Evolutionary conservation across 2,329 filamentous ascomycete genomes (phyloP).

Genomic region (Fusarium subtropicale): DNA sequence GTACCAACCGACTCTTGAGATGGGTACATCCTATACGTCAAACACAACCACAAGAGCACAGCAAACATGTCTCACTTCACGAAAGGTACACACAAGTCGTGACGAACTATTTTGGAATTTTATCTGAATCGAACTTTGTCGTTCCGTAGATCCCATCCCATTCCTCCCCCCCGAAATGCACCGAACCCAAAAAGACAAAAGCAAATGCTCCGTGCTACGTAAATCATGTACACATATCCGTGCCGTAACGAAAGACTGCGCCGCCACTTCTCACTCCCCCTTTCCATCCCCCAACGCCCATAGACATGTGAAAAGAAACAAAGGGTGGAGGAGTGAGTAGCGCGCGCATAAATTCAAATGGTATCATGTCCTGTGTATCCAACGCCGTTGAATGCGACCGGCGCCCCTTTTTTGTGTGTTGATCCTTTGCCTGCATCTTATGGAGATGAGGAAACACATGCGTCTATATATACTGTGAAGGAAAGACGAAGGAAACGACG

Average conservation of each 20-base stretch:
- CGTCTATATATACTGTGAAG: conserved; percentile 33
- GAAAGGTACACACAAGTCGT: conserved; percentile 10
- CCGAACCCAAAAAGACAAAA: conserved; percentile 28
- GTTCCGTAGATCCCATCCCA: conserved; percentile 24
- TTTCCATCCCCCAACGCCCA: not conserved
- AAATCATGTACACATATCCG: conserved; percentile 21
- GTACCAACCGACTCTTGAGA: not conserved
- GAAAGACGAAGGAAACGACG: conserved; percentile 32
- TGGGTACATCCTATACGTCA: not conserved
- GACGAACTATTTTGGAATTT: conserved; percentile 24
- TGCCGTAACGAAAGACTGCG: conserved; percentile 20
- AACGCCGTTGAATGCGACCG: conserved; percentile 47
- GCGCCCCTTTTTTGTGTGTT: conserved; percentile 33
- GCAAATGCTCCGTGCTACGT: conserved; percentile 27
- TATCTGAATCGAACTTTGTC: conserved; percentile 18
- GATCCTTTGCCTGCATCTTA: conserved; percentile 16
- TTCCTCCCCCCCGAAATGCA: conserved; percentile 17
- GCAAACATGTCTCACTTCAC: conserved; percentile 21
- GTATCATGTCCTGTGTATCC: conserved; percentile 44
- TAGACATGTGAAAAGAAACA: conserved; percentile 8
- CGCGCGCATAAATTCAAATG: conserved; percentile 36
- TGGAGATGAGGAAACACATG: conserved; percentile 14
- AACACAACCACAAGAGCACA: conserved; percentile 4
- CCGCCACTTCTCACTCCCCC: not conserved
- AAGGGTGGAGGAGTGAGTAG: not conserved